Percentiles rank a stretch among this genome's conserved stretches.
These are phyloP conservation scores for Geotrichum klebahnii DNA, from an alignment of 1,139 yeast genomes.

Conservation along the genomic window DNA sequence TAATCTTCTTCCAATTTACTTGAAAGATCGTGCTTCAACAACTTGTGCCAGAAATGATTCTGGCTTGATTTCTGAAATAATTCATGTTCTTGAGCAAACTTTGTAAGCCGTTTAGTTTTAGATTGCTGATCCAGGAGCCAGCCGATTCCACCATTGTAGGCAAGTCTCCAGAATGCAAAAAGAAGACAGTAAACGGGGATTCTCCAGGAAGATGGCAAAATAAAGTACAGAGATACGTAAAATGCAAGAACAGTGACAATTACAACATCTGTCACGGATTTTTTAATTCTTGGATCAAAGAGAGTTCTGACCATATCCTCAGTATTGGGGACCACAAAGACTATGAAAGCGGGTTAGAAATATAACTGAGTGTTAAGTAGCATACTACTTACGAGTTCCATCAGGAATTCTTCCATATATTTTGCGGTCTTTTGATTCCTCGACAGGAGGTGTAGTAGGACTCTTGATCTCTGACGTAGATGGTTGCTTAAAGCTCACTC, in stretches of 20 bases:
- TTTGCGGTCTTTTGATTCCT: slow-evolving; percentile 10
- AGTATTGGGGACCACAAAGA: slow-evolving; percentile 69
- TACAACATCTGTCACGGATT: slow-evolving; percentile 60
- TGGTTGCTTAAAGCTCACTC: slow-evolving; percentile 10
- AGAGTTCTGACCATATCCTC: slow-evolving; percentile 83
- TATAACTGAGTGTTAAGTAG: not conserved
- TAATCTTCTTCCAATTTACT: slow-evolving; percentile 59
- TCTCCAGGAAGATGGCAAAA: slow-evolving; percentile 38
- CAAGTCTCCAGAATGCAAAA: slow-evolving; percentile 71
- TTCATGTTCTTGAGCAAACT: slow-evolving; percentile 49
- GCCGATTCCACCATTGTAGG: slow-evolving; percentile 80
- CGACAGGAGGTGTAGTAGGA: not conserved
- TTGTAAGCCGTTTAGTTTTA: slow-evolving; percentile 52
- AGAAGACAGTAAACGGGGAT: slow-evolving; percentile 49
- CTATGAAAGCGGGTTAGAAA: slow-evolving; percentile 17
- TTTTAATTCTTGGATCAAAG: slow-evolving; percentile 70
- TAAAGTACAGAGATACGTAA: slow-evolving; percentile 50
- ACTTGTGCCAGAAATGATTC: slow-evolving; percentile 41
- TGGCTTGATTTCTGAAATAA: slow-evolving; percentile 44
- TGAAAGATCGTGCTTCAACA: slow-evolving; percentile 49
- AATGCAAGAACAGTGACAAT: slow-evolving; percentile 53
- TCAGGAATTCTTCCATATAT: slow-evolving; percentile 22
- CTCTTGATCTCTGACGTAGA: not conserved
- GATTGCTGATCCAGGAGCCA: slow-evolving; percentile 65
- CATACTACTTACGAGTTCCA: slow-evolving; percentile 19